Evolutionary conservation across 2,329 filamentous ascomycete genomes (phyloP).

Genomic region (Fonsecaea pedrosoi): DNA sequence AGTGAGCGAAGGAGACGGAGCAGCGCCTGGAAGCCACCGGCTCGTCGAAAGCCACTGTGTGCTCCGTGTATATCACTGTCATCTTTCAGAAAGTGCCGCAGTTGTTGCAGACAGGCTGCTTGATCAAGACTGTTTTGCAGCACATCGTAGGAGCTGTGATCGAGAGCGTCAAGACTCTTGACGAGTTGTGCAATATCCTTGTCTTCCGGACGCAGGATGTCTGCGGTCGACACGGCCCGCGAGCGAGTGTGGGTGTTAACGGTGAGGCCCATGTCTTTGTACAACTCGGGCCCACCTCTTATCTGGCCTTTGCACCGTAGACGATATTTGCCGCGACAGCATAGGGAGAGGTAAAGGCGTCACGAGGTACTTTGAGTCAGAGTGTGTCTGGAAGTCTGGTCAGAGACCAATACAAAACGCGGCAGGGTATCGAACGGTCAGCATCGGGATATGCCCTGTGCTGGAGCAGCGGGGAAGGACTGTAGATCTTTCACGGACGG

Average conservation of each 20-base stretch:
- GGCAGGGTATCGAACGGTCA: conserved; percentile 16
- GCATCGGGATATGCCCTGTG: conserved; percentile 8
- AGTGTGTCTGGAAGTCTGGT: conserved; percentile 5
- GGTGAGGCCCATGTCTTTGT: conserved; percentile 34
- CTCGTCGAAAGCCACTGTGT: conserved; percentile 83
- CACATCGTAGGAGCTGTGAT: conserved; percentile 42
- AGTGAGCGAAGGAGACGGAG: conserved; percentile 73
- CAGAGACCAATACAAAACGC: conserved; percentile 5
- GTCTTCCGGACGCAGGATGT: conserved; percentile 36
- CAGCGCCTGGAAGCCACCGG: conserved; percentile 77
- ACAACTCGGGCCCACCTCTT: conserved; percentile 31
- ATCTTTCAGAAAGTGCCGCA: conserved; percentile 70
- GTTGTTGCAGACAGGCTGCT: conserved; percentile 65
- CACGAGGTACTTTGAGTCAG: conserved; percentile 1
- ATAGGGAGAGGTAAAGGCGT: conserved; percentile 25
- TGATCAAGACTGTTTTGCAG: conserved; percentile 52
- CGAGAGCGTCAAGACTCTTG: conserved; percentile 43
- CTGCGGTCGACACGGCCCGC: conserved; percentile 39
- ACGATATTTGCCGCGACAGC: conserved; percentile 21
- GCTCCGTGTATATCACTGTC: conserved; percentile 56
- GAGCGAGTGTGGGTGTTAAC: conserved; percentile 31
- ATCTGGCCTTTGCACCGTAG: conserved; percentile 28
- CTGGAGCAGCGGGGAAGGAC: neutral
- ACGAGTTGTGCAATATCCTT: conserved; percentile 38
- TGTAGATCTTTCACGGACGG: neutral